A percentile compares a stretch with the other conserved stretches of the same genome.
These are phyloP conservation scores for Pelagophyceae sp. DNA, from an alignment of 352 stramenopile genomes.

Conservation along the genomic window DNA sequence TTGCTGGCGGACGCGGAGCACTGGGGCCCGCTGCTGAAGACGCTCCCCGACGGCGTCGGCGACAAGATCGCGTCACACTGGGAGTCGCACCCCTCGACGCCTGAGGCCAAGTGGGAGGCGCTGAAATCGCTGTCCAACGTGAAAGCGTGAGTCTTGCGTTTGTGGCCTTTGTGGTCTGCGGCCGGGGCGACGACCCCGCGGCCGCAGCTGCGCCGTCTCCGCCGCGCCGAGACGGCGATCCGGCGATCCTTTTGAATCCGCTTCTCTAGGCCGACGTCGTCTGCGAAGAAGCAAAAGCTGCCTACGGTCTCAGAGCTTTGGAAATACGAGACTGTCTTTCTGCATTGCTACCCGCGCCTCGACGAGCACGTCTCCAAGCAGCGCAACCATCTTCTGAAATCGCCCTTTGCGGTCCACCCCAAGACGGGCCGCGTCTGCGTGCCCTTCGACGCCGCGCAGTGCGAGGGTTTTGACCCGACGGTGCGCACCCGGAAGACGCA, in stretches of 20 bases:
- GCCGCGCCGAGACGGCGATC: too few species aligned
- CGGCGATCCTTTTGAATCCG: too few species aligned
- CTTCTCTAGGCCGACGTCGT: not conserved
- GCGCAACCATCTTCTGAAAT: conserved; percentile 99
- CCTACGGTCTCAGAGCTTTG: conserved; percentile 42
- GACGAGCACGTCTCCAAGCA: conserved; percentile 99
- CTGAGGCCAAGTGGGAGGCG: conserved; percentile 20
- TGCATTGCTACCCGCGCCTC: conserved; percentile 90
- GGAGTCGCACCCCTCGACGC: conserved; percentile 39
- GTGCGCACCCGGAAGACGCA: not conserved
- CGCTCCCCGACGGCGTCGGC: conserved; percentile 65
- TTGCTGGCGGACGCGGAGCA: conserved; percentile 71
- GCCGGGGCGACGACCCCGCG: too few species aligned
- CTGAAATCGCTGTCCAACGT: conserved; percentile 17
- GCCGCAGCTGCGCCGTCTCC: too few species aligned
- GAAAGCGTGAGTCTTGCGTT: conserved; percentile 17
- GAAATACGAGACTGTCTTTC: conserved; percentile 86
- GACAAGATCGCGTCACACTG: conserved; percentile 73
- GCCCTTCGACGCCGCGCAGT: conserved; percentile 68
- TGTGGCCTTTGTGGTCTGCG: too few species aligned
- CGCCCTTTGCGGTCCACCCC: conserved; percentile 93
- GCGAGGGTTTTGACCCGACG: conserved; percentile 74
- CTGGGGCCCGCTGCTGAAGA: conserved; percentile 79
- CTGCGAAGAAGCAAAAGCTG: conserved; percentile 6
- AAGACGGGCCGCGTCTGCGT: conserved; percentile 97